Evolutionary conservation across 352 stramenopile genomes (phyloP).

Genomic region (Phytophthora kernoviae): DNA sequence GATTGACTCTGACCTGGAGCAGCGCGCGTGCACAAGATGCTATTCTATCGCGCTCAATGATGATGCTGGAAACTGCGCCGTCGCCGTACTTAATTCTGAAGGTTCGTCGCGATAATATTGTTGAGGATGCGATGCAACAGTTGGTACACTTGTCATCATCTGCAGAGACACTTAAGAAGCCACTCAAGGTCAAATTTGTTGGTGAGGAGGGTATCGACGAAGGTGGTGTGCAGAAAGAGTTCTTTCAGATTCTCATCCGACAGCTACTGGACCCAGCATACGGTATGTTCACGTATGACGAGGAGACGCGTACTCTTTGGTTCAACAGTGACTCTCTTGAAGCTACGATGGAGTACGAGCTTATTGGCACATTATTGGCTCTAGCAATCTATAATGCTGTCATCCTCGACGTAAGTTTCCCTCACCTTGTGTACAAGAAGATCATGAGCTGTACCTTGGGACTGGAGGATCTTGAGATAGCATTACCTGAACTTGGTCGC

Average conservation of each 20-base stretch:
- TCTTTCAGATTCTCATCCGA: slow-evolving; percentile 83
- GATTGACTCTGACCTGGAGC: slow-evolving; percentile 78
- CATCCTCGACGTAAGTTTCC: slow-evolving; percentile 84
- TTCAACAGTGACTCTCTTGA: slow-evolving; percentile 87
- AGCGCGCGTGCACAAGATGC: slow-evolving; percentile 66
- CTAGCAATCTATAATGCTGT: slow-evolving; percentile 88
- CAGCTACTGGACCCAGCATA: slow-evolving; percentile 76
- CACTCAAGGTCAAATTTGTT: slow-evolving; percentile 85
- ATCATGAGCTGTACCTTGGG: slow-evolving; percentile 60
- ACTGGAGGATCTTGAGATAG: slow-evolving; percentile 62
- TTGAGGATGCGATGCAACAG: slow-evolving; percentile 77
- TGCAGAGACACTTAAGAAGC: slow-evolving; percentile 75
- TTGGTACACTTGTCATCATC: slow-evolving; percentile 57
- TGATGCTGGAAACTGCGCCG: slow-evolving; percentile 27
- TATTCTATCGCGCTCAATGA: slow-evolving; percentile 43
- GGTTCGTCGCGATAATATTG: slow-evolving; percentile 74
- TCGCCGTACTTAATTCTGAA: slow-evolving; percentile 70
- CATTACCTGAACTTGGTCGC: slow-evolving; percentile 62
- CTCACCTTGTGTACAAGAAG: slow-evolving; percentile 85
- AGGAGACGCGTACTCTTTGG: slow-evolving; percentile 73
- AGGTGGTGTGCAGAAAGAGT: slow-evolving; percentile 82
- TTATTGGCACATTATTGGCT: slow-evolving; percentile 82
- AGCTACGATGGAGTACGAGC: slow-evolving; percentile 83
- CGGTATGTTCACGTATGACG: slow-evolving; percentile 82
- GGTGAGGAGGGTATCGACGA: slow-evolving; percentile 84